Base-by-base conservation (phyloP, 2,329 filamentous ascomycete genomes). In the Colletotrichum scovillei region DNA sequence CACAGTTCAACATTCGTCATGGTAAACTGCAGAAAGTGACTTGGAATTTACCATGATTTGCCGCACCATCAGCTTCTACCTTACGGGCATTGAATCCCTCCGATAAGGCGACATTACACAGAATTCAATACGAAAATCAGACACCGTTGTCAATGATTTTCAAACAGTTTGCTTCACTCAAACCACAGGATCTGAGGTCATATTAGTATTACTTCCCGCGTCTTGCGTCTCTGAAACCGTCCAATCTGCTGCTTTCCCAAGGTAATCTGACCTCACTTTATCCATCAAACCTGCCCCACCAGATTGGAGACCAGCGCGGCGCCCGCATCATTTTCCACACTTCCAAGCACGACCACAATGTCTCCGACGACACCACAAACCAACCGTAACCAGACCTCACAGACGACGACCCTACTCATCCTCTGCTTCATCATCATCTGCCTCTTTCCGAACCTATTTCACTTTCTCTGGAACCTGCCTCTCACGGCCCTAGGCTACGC, bases 381-480 rank as follows among this genome's bases (percentile, higher is more conserved):
- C 77, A 72, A 74, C 78, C 78, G 78, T 77, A 67, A 80, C 77
- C 78, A 81, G 77, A 79, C 78, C 72, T 82, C 77, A 75, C 80
- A 79, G 74, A 84, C 82, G 56, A 88, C 86, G 7, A 76, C 88
- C 32, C 77, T 86, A 56, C 81, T 91, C 9, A 76, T 87, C 65
- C 65, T 86, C n/a, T 68, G 89, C 12, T 82, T 91, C 46, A 78
- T 89, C 16, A 46, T 90, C 56, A 53, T 90, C 56, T 80, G 84
- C 32, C 82, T 91, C 72, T 91, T 90, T 76, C 89, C 89, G 0
- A 78, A 80, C 0, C 72, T 86, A 28, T 91, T 91, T 74, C 88
- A 91, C 78, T 81, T 82, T 75, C 74, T 90, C 74, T 88, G 84
- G 83, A 84, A 85, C 1, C 75, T 88, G 0, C 88, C 88, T 0